Conservation (phyloP, 2,329 filamentous ascomycete species). For the Ascochyta koolunga region DNA sequence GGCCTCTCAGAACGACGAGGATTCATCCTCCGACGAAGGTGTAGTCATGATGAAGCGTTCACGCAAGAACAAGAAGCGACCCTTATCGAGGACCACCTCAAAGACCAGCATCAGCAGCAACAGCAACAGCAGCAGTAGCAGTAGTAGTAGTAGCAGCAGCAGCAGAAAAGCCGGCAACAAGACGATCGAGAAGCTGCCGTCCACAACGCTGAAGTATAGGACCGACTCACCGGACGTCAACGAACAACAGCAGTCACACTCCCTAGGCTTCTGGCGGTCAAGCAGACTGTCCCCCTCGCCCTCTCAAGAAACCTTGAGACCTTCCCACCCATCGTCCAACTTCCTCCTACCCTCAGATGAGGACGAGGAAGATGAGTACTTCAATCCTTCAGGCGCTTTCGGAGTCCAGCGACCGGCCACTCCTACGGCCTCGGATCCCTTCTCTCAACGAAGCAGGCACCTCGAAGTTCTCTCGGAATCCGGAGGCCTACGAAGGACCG, state of each 20-base stretch:
- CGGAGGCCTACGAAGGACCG: constrained; percentile 73
- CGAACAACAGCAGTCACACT: constrained; percentile 56
- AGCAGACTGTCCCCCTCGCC: constrained; percentile 70
- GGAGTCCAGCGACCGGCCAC: constrained; percentile 43
- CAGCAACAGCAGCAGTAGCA: constrained; percentile 54
- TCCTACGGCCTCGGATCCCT: constrained; percentile 41
- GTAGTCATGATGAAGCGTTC: constrained; percentile 82
- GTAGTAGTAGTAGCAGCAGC: constrained; percentile 55
- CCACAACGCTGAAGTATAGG: constrained; percentile 84
- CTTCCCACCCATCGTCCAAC: constrained; percentile 69
- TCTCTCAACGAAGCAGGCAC: constrained; percentile 25
- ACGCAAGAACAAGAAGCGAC: constrained; percentile 49
- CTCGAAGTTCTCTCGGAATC: constrained; percentile 28
- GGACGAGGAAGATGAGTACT: constrained; percentile 53
- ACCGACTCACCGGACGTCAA: constrained; percentile 74
- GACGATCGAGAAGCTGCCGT: constrained; percentile 85
- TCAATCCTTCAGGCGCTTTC: constrained; percentile 51
- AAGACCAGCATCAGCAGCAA: constrained; percentile 59
- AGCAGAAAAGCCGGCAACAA: constrained; percentile 67
- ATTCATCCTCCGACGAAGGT: constrained; percentile 72
- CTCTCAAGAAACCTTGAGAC: constrained; percentile 81
- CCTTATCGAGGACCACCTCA: constrained; percentile 61
- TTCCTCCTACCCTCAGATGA: constrained; percentile 69
- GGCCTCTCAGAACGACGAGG: constrained; percentile 51
- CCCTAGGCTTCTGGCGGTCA: constrained; percentile 53